Conservation (phyloP, 1,139 yeast species). For the Taphrina pruni region DNA sequence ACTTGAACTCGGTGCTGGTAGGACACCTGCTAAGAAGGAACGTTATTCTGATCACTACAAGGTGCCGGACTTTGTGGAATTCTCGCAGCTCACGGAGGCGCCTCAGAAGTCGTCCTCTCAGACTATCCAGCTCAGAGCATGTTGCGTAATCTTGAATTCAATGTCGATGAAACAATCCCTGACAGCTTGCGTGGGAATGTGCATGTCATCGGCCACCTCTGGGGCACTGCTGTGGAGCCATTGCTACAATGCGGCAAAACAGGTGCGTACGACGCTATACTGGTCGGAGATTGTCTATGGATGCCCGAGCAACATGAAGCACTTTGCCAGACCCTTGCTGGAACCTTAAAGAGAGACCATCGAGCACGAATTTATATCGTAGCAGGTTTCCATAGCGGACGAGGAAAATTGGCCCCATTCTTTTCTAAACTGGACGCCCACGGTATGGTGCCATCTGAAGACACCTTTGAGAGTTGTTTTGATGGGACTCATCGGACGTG, state of each 20-base stretch:
- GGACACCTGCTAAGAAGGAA: background rate
- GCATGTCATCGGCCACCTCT: slow-evolving; percentile 26
- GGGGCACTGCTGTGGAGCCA: slow-evolving; percentile 21
- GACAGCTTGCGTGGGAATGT: background rate
- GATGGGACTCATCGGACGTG: slow-evolving; percentile 1
- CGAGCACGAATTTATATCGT: slow-evolving; percentile 16
- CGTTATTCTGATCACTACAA: background rate
- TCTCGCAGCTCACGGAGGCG: slow-evolving; percentile 20
- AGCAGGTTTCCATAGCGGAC: slow-evolving; percentile 36
- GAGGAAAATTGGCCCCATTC: slow-evolving; percentile 23
- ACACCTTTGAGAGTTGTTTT: background rate
- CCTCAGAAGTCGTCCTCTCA: slow-evolving; percentile 22
- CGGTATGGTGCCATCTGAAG: background rate
- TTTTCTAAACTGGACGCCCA: background rate
- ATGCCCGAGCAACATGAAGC: slow-evolving; percentile 33
- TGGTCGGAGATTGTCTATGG: slow-evolving; percentile 37
- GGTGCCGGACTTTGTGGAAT: slow-evolving; percentile 37
- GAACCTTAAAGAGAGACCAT: background rate
- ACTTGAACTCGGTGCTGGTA: slow-evolving; percentile 33
- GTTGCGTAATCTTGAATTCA: slow-evolving; percentile 9
- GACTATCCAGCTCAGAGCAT: slow-evolving; percentile 28
- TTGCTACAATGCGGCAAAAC: background rate
- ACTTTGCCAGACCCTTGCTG: slow-evolving; percentile 6
- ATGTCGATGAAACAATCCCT: background rate
- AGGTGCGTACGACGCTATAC: slow-evolving; percentile 14